These are phyloP conservation scores for Symbiodinium pilosum DNA, from an alignment of 73 alveolate species.

Conservation along the genomic window DNA sequence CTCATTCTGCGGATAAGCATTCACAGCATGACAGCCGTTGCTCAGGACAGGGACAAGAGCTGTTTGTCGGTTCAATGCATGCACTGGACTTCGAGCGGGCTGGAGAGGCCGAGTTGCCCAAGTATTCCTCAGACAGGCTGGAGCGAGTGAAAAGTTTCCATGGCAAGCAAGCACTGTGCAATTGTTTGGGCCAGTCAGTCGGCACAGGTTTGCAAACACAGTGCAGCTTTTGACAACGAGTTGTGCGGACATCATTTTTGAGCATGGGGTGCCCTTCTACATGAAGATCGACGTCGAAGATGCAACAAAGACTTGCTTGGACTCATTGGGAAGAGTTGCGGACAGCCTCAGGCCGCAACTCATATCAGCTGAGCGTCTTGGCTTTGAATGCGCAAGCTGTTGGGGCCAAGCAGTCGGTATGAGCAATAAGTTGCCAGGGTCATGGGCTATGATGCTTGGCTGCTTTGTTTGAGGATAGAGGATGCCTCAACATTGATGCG, in stretches of 20 bases:
- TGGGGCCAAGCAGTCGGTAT: too few species aligned
- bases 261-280: constrained; percentile 42
- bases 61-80: constrained; percentile 39
- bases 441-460: not conserved
- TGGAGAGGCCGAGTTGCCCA: constrained; percentile 67
- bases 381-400: not conserved
- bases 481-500: constrained; percentile 36
- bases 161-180: too few species aligned
- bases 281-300: constrained; percentile 87
- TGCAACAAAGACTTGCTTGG: constrained; percentile 76
- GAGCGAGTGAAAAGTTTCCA: too few species aligned
- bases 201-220: constrained; percentile 38
- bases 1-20: too few species aligned
- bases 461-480: constrained; percentile 39
- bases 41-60: constrained; percentile 35
- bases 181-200: too few species aligned
- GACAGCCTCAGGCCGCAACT: constrained; percentile 14
- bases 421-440: too few species aligned
- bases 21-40: too few species aligned
- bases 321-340: constrained; percentile 45
- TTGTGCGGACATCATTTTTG: constrained; percentile 58
- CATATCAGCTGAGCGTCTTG: constrained; percentile 77
- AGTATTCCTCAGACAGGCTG: constrained; percentile 22
- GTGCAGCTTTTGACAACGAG: constrained; percentile 53
- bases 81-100: constrained; percentile 95